Evolutionary conservation across 2,329 filamentous ascomycete species (phyloP).

Genomic region (Ascochyta fabae): DNA sequence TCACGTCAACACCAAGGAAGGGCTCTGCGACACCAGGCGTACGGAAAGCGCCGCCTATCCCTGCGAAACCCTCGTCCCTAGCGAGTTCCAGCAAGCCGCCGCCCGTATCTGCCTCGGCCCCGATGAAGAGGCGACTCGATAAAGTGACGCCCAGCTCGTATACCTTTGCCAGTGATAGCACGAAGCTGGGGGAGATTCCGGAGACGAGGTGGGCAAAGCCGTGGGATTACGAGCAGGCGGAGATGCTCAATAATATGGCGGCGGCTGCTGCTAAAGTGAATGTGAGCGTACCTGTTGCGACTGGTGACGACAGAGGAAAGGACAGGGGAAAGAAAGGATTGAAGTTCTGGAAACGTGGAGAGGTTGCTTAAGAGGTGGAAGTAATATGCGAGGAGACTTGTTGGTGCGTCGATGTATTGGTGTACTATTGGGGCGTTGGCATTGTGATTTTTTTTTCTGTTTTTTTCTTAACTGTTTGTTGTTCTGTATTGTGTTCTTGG

Average conservation of each 20-base stretch:
- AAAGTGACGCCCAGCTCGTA: slow-evolving; percentile 50
- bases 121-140: slow-evolving; percentile 39
- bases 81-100: not conserved
- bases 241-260: slow-evolving; percentile 51
- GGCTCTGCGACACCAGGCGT: not conserved
- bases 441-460: not conserved
- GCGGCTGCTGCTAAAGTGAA: slow-evolving; percentile 16
- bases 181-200: slow-evolving; percentile 58
- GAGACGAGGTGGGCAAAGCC: slow-evolving; percentile 53
- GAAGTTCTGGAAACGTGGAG: slow-evolving; percentile 28
- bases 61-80: slow-evolving; percentile 11
- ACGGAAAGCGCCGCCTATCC: slow-evolving; percentile 10
- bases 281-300: not conserved
- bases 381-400: not conserved
- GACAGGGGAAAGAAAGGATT: slow-evolving; percentile 29
- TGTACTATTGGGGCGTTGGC: not conserved
- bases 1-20: slow-evolving; percentile 19
- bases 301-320: slow-evolving; percentile 2
- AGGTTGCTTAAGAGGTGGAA: slow-evolving; percentile 7
- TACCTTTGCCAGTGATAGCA: slow-evolving; percentile 54
- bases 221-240: slow-evolving; percentile 52
- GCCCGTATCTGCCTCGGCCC: slow-evolving; percentile 4
- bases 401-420: not conserved
- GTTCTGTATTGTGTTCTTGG: not conserved
- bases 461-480: not conserved